Percentiles rank a stretch among this genome's conserved stretches.
These are phyloP conservation scores for Blastocystis sp. DNA, from an alignment of 352 stramenopile genomes.

Conservation along the genomic window DNA sequence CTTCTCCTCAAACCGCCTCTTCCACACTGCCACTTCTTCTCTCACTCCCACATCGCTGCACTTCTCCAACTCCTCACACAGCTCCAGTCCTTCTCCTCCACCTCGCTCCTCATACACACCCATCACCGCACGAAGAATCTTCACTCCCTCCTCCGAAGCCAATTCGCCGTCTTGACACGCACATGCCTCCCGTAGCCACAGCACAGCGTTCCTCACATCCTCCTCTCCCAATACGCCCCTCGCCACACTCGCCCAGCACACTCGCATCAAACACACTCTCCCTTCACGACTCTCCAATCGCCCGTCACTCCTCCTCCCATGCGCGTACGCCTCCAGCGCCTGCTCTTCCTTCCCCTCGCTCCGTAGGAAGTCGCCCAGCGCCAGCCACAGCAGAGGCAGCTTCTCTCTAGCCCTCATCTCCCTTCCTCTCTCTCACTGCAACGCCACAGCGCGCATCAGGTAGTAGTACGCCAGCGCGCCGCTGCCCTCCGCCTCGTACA, in stretches of 20 bases:
- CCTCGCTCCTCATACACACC: neutral
- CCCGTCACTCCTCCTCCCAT: neutral
- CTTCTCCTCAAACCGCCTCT: neutral
- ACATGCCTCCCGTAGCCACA: neutral
- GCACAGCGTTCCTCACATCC: neutral
- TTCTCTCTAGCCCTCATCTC: conserved; percentile 2
- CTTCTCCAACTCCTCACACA: neutral
- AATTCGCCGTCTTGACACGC: neutral
- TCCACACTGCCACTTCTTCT: neutral
- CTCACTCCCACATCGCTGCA: neutral
- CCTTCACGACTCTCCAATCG: neutral
- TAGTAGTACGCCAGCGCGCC: conserved; percentile 39
- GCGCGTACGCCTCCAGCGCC: conserved; percentile 19
- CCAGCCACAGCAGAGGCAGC: conserved; percentile 7
- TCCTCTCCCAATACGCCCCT: neutral
- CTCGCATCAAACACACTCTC: neutral
- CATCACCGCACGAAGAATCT: neutral
- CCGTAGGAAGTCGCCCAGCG: neutral
- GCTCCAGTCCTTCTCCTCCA: neutral
- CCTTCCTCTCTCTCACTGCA: neutral
- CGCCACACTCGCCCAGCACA: neutral
- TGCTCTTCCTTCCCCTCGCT: neutral
- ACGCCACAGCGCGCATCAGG: conserved; percentile 6
- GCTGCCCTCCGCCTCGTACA: conserved; percentile 16
- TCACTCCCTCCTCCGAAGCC: neutral